phyloP scores from a whole-genome alignment of 2,329 filamentous ascomycete genomes.

The Neurospora sp. region DNA sequence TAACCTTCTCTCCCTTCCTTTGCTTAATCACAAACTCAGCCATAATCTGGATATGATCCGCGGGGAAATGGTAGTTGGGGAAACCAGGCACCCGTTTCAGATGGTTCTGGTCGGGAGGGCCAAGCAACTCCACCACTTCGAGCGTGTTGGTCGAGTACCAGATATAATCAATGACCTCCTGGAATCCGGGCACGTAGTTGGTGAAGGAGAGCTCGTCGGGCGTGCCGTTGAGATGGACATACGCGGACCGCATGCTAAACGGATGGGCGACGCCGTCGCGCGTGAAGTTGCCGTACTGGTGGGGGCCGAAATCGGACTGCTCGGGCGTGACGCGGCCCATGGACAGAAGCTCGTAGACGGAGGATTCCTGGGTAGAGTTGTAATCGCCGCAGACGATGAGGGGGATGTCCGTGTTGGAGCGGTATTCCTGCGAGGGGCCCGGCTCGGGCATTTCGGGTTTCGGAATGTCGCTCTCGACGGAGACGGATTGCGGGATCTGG shows the following conservation, averaged over 20 bases:
- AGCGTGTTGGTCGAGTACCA: slow-evolving; percentile 93
- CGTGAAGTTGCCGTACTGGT: slow-evolving; percentile 89
- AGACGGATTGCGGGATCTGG: slow-evolving; percentile 25
- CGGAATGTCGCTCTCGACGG: slow-evolving; percentile 36
- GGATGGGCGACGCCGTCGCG: slow-evolving; percentile 87
- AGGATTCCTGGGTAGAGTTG: slow-evolving; percentile 80
- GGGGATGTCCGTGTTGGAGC: slow-evolving; percentile 77
- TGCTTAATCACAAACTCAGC: slow-evolving; percentile 84
- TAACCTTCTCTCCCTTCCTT: slow-evolving; percentile 65
- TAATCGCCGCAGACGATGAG: slow-evolving; percentile 90
- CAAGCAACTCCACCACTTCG: slow-evolving; percentile 73
- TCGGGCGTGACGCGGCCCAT: slow-evolving; percentile 67
- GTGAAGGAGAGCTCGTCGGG: slow-evolving; percentile 83
- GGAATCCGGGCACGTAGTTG: slow-evolving; percentile 93
- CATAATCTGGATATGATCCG: slow-evolving; percentile 83
- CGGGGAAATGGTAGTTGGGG: slow-evolving; percentile 89
- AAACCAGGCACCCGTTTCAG: slow-evolving; percentile 82
- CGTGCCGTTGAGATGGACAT: slow-evolving; percentile 71
- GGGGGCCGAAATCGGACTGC: slow-evolving; percentile 68
- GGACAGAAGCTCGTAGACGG: slow-evolving; percentile 82
- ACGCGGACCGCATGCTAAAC: slow-evolving; percentile 87
- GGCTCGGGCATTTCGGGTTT: slow-evolving; percentile 49
- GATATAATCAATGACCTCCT: slow-evolving; percentile 89
- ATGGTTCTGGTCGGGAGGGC: slow-evolving; percentile 77
- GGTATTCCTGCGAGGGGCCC: slow-evolving; percentile 77